Evolutionary conservation across 176 grass and related monocot species (phyloP).

Genomic region (Aegilops sharonensis): DNA sequence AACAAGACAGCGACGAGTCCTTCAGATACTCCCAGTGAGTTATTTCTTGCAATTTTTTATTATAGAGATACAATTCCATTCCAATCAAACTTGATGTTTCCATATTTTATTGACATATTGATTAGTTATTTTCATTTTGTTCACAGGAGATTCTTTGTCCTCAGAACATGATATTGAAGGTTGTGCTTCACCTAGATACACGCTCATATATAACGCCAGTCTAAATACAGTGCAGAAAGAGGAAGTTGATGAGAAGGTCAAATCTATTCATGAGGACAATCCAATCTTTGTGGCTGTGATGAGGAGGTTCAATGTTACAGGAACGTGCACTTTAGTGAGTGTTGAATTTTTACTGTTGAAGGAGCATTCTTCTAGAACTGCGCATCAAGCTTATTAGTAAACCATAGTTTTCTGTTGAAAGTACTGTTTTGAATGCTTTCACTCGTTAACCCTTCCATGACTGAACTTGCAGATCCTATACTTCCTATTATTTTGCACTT

Average conservation of each 20-base stretch:
- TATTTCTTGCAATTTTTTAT: not conserved
- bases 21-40: not conserved
- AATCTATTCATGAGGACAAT: not conserved
- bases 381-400: not conserved
- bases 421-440: not conserved
- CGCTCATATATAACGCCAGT: not conserved
- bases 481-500: not conserved
- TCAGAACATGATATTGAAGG: not conserved
- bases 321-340: not conserved
- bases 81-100: not conserved
- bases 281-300: conserved; percentile 14
- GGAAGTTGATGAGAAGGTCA: not conserved
- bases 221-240: not conserved
- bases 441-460: not conserved
- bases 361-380: not conserved
- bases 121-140: not conserved
- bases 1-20: not conserved
- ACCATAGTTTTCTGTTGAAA: not conserved
- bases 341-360: not conserved
- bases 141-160: not conserved
- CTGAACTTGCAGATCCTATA: not conserved
- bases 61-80: not conserved
- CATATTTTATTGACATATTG: not conserved
- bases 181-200: not conserved
- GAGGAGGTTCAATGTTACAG: conserved; percentile 1